These are phyloP conservation scores for Hypholoma fasciculare DNA, from an alignment of 768 basidiomycete genomes.

Conservation along the genomic window DNA sequence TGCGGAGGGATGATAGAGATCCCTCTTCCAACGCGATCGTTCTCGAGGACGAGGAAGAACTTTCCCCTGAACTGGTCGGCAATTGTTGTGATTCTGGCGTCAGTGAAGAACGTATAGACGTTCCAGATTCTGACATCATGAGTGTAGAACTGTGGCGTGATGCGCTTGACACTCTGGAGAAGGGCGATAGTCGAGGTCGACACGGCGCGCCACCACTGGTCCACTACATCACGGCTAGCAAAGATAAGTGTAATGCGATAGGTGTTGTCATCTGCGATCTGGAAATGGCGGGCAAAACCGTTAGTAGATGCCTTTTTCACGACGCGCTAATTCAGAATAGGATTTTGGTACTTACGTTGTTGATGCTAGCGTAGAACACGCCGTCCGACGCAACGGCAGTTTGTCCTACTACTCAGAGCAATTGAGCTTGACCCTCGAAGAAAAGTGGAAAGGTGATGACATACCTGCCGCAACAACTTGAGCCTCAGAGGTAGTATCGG, in stretches of 20 bases:
- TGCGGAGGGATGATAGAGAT: neutral
- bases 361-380: neutral
- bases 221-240: neutral
- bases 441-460: neutral
- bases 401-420: neutral
- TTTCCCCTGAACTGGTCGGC: neutral
- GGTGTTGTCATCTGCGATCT: neutral
- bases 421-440: neutral
- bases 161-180: neutral
- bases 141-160: neutral
- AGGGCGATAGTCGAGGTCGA: neutral
- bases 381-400: neutral
- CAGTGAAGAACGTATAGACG: neutral
- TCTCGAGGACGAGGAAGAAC: neutral
- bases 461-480: neutral
- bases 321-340: no score
- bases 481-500: neutral
- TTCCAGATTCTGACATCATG: neutral
- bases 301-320: neutral
- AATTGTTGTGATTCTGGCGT: neutral
- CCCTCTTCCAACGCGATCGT: neutral
- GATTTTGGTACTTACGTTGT: no score
- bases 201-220: conserved; percentile 1
- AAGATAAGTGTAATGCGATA: neutral
- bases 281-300: neutral